Percentiles rank a stretch among this genome's conserved stretches.
These are phyloP conservation scores for Gracilaria vermiculophylla DNA, from an alignment of 23 red algal genomes.

Conservation along the genomic window DNA sequence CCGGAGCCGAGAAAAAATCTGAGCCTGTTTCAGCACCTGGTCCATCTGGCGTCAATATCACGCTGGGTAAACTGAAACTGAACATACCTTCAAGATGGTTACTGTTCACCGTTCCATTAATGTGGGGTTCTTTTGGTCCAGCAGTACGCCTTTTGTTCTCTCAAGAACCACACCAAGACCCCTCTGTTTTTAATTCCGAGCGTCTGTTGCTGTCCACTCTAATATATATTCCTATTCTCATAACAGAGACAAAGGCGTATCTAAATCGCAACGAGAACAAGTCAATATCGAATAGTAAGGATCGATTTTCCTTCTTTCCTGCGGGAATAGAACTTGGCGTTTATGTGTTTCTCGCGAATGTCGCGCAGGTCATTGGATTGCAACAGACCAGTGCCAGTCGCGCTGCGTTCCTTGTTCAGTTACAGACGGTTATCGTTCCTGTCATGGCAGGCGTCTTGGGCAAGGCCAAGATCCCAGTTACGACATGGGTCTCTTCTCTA, in stretches of 20 bases:
- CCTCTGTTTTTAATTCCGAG: constrained; percentile 95
- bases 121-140: constrained; percentile 91
- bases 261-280: background rate
- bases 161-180: constrained; percentile 64
- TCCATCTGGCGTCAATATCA: background rate
- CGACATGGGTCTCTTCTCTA: constrained; percentile 50
- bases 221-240: constrained; percentile 64
- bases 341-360: constrained; percentile 92
- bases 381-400: constrained; percentile 79
- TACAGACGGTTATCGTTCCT: constrained; percentile 94
- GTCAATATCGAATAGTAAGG: background rate
- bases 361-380: constrained; percentile 90
- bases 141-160: constrained; percentile 84
- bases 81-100: constrained; percentile 48
- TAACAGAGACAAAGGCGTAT: constrained; percentile 32
- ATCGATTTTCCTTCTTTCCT: constrained; percentile 22
- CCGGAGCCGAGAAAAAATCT: background rate
- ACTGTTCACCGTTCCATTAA: constrained; percentile 67
- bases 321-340: constrained; percentile 86
- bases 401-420: constrained; percentile 88
- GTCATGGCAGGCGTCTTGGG: constrained; percentile 71
- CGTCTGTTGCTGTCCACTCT: constrained; percentile 77
- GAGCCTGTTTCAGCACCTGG: background rate
- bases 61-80: background rate
- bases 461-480: constrained; percentile 21